These are phyloP conservation scores for Gonapodya sp. DNA, from an alignment of 192 early-diverging fungal species.

Conservation along the genomic window DNA sequence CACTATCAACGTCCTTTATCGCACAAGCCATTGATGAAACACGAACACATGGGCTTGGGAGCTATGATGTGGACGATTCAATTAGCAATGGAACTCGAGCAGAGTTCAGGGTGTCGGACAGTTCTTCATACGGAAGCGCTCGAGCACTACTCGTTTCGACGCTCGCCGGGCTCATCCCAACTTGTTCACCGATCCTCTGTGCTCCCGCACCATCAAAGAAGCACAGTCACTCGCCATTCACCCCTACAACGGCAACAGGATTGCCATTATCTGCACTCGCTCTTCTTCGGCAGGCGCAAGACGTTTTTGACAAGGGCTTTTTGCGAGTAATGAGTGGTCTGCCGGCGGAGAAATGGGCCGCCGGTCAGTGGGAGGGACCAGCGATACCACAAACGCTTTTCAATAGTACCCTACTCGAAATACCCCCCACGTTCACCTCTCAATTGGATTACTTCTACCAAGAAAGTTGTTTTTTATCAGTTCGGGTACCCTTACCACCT, in stretches of 20 bases:
- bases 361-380: background rate
- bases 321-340: background rate
- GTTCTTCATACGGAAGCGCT: too few species aligned
- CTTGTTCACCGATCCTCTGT: background rate
- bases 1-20: too few species aligned
- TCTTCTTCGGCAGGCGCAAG: background rate
- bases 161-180: too few species aligned
- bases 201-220: background rate
- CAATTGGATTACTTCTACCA: slow-evolving; percentile 6
- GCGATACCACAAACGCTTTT: background rate
- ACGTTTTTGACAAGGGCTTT: background rate
- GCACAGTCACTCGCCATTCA: background rate
- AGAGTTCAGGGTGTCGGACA: too few species aligned
- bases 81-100: too few species aligned
- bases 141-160: too few species aligned
- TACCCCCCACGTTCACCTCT: background rate
- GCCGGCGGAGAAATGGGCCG: background rate
- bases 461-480: background rate
- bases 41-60: too few species aligned
- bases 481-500: background rate
- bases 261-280: background rate
- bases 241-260: background rate
- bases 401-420: background rate
- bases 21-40: too few species aligned
- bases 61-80: too few species aligned